Evolutionary conservation across 495 filamentous ascomycete species (phyloP), one percentile per base, ranked within the genome.

Genomic region (Neurospora sp.): DNA sequence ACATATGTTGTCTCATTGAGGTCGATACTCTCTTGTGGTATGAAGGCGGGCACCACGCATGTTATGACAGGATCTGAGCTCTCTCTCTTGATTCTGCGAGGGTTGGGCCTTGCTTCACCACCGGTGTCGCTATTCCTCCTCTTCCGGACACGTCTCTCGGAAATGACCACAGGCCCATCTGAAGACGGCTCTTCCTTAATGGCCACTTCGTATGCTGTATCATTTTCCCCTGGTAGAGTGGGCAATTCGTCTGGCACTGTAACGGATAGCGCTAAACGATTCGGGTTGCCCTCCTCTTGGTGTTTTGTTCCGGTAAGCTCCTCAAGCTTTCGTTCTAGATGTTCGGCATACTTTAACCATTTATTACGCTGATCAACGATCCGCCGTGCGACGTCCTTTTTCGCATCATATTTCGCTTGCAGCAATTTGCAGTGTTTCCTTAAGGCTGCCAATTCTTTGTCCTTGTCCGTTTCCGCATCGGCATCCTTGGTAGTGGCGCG

Each of bases 1-100:
- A 81, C 71, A 31, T 42, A 84, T 69, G 82, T 79, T 31, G 88
- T 89, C 69, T 91, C 89, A 80, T 96, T 92, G 12, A 95, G 84
- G 79, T 96, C 93, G 40, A 93, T 86, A 71, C 91, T 94, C 75
- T 88, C 83, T 71, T 87, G 76, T 6, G 81, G 78, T 27, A 79
- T 74, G 71, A 86, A 83, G 23, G 70, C 69, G 18, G 74, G 72
- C 20, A 74, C 72, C 72, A 79, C 81, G 31, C 74, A 74, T 12
- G 78, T 81, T 62, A 84, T 78, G 5, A 84, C 81, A 1, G 79
- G 80, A 40, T 83, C 79, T 6, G 79, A 81, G 62, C 75, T 81
- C 40, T 80, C 79, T 39, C 59, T 76, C 73, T 86, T 86, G 18
- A 86, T 73, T 72, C 74, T 81, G 14, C 75, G 69, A 9, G 72